phyloP scores from a whole-genome alignment of 164 flowering plant genomes.

The Chimonanthus salicifolius region DNA sequence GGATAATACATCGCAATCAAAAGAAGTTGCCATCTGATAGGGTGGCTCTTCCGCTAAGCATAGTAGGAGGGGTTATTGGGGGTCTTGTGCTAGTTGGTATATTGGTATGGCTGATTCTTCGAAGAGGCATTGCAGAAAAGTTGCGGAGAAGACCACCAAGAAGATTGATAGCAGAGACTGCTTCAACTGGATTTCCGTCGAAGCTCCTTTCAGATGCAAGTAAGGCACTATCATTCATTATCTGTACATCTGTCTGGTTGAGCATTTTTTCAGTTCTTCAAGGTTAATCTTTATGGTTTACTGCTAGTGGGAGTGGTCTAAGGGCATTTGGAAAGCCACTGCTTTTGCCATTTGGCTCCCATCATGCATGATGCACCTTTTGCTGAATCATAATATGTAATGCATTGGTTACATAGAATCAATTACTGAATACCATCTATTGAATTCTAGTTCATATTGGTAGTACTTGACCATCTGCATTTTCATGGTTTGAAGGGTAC shows the following conservation, averaged over 20 bases:
- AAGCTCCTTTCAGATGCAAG: conserved; percentile 85
- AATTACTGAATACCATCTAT: background rate
- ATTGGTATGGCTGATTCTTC: conserved; percentile 30
- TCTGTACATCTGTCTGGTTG: background rate
- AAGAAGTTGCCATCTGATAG: conserved; percentile 35
- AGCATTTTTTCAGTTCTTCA: too few species aligned
- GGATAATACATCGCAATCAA: conserved; percentile 32
- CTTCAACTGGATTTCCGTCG: conserved; percentile 59
- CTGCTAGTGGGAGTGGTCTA: background rate
- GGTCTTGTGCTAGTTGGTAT: conserved; percentile 35
- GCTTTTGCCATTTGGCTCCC: background rate
- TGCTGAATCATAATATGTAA: background rate
- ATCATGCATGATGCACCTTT: background rate
- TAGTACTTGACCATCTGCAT: background rate
- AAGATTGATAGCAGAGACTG: conserved; percentile 45
- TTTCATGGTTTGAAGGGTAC: conserved; percentile 45
- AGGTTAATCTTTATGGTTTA: background rate
- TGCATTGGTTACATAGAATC: background rate
- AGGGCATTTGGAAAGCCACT: background rate
- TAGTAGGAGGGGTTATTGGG: conserved; percentile 46
- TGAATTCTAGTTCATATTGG: too few species aligned
- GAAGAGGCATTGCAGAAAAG: conserved; percentile 28
- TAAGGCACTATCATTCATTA: conserved; percentile 28
- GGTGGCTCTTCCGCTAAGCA: conserved; percentile 37
- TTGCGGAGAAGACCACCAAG: conserved; percentile 26